Percentiles rank a stretch among this genome's conserved stretches.
Evolutionary conservation across 2,329 filamentous ascomycete species (phyloP).

Genomic region (Alternaria postmessia): DNA sequence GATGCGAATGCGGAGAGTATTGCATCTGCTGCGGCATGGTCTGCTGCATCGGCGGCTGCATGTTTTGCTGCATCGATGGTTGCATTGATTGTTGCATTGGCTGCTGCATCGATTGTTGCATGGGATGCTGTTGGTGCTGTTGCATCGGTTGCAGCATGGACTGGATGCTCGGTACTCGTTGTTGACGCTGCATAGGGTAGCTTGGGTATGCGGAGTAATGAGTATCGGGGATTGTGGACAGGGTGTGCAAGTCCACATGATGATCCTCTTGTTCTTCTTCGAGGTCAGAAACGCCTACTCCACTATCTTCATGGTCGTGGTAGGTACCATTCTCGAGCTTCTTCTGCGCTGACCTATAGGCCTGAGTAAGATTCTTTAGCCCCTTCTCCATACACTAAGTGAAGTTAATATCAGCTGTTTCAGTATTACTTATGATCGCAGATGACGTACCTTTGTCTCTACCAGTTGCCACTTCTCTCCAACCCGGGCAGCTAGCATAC

Average conservation of each 20-base stretch:
- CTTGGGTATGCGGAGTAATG: constrained; percentile 29
- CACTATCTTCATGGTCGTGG: constrained; percentile 70
- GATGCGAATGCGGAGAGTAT: constrained; percentile 27
- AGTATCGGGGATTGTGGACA: constrained; percentile 32
- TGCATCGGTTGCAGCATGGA: constrained; percentile 44
- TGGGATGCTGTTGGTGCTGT: not conserved
- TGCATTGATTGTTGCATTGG: constrained; percentile 14
- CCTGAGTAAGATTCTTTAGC: constrained; percentile 79
- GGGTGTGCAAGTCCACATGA: constrained; percentile 35
- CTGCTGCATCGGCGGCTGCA: constrained; percentile 11
- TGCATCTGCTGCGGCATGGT: constrained; percentile 23
- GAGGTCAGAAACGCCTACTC: constrained; percentile 66
- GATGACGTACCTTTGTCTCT: constrained; percentile 75
- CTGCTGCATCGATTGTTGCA: constrained; percentile 15
- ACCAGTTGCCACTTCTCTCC: constrained; percentile 70
- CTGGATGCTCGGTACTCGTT: constrained; percentile 51
- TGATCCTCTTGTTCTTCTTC: constrained; percentile 54
- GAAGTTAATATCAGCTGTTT: constrained; percentile 18
- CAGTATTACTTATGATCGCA: not conserved
- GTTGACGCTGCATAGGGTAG: constrained; percentile 36
- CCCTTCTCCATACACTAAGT: constrained; percentile 82
- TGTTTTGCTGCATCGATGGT: constrained; percentile 13
- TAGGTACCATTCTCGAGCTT: constrained; percentile 62
- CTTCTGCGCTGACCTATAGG: constrained; percentile 70
- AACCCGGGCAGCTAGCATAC: constrained; percentile 69